phyloP scores from a whole-genome alignment of 495 filamentous ascomycete species.

The Aspergillus wentii region DNA sequence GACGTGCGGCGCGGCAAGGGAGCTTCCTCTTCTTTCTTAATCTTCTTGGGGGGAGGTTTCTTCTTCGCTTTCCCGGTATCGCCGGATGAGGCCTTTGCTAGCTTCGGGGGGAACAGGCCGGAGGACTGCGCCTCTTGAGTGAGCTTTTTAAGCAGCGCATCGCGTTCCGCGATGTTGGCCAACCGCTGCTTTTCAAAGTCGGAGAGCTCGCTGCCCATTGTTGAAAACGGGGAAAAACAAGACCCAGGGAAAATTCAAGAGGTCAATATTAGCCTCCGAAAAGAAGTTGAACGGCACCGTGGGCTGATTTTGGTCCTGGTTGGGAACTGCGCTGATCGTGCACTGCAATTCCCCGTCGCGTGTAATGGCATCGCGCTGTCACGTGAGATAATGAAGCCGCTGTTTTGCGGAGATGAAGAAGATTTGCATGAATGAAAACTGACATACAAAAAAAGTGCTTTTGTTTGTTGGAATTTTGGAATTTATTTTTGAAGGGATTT shows the following conservation, averaged over 20 bases:
- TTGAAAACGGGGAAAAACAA: too few relatives aligned
- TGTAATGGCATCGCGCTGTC: slow-evolving; percentile 10
- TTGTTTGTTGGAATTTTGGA: too few relatives aligned
- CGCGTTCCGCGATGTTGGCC: slow-evolving; percentile 69
- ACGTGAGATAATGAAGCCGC: slow-evolving; percentile 15
- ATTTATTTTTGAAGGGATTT: too few relatives aligned
- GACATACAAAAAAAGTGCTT: too few relatives aligned
- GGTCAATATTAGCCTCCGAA: too few relatives aligned
- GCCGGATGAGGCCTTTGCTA: slow-evolving; percentile 18
- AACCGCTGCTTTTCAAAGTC: slow-evolving; percentile 68
- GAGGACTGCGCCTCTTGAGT: slow-evolving; percentile 48
- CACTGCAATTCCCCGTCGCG: too few relatives aligned
- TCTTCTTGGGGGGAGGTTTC: slow-evolving; percentile 41
- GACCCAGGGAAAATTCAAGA: too few relatives aligned
- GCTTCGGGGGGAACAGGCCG: slow-evolving; percentile 43
- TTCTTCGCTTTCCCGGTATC: slow-evolving; percentile 40
- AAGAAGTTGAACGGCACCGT: too few relatives aligned
- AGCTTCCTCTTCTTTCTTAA: slow-evolving; percentile 43
- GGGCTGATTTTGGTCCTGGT: too few relatives aligned
- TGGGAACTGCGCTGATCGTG: too few relatives aligned
- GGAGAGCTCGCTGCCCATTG: slow-evolving; percentile 39
- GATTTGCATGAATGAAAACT: too few relatives aligned
- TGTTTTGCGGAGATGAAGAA: neutral
- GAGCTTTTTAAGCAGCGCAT: slow-evolving; percentile 59
- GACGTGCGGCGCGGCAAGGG: slow-evolving; percentile 55